Evolutionary conservation across 495 filamentous ascomycete species (phyloP).

Genomic region (Aspergillus egyptiacus): DNA sequence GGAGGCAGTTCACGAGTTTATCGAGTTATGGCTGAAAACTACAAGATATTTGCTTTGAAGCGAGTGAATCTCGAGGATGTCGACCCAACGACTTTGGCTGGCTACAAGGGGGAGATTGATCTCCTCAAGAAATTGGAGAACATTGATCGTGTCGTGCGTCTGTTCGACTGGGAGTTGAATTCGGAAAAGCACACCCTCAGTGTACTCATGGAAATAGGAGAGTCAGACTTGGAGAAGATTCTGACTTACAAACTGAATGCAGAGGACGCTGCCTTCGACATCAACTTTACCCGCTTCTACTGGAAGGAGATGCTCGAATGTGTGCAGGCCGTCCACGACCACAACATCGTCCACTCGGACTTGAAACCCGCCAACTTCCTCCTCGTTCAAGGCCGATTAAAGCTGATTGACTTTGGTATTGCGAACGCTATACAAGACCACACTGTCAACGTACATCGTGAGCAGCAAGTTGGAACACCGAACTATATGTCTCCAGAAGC

Average conservation of each 20-base stretch:
- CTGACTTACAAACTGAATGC: slow-evolving; percentile 65
- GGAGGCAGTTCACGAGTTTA: slow-evolving; percentile 93
- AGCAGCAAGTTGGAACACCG: slow-evolving; percentile 89
- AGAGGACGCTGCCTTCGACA: slow-evolving; percentile 72
- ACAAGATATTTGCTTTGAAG: slow-evolving; percentile 89
- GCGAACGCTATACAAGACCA: slow-evolving; percentile 95
- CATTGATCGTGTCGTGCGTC: slow-evolving; percentile 79
- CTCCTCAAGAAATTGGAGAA: slow-evolving; percentile 73
- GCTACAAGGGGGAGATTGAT: slow-evolving; percentile 97
- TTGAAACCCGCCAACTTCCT: slow-evolving; percentile 95
- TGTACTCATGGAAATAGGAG: slow-evolving; percentile 96
- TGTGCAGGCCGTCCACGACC: slow-evolving; percentile 76
- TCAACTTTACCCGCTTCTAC: slow-evolving; percentile 88
- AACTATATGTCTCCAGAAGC: slow-evolving; percentile 99
- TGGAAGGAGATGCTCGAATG: slow-evolving; percentile 99
- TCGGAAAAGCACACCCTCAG: slow-evolving; percentile 78
- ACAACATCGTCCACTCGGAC: slow-evolving; percentile 92
- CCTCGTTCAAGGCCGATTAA: slow-evolving; percentile 74
- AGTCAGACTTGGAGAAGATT: slow-evolving; percentile 88
- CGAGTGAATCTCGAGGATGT: slow-evolving; percentile 83
- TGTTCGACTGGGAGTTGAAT: slow-evolving; percentile 93
- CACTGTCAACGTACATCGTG: slow-evolving; percentile 95
- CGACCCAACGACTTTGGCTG: slow-evolving; percentile 75
- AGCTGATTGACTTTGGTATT: slow-evolving; percentile 94
- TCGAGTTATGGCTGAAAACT: slow-evolving; percentile 94